Percentiles rank a stretch among this genome's conserved stretches.
Evolutionary conservation across 139 green algal genomes (phyloP).

Genomic region (Micromonas pusilla): DNA sequence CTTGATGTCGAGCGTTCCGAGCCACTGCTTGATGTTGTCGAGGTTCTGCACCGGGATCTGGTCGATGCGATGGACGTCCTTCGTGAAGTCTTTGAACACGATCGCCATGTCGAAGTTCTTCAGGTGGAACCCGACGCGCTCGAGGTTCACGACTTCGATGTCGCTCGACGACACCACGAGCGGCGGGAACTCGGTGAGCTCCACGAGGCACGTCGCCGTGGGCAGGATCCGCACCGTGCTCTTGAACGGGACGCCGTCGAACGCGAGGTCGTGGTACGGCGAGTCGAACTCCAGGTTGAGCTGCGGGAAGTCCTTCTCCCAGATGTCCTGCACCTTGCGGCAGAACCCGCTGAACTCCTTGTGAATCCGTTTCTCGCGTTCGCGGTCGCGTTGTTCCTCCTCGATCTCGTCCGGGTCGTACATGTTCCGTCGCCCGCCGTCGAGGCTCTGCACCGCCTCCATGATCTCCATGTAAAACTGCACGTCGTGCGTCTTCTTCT

Average conservation of each 20-base stretch:
- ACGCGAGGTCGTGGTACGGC: conserved; percentile 91
- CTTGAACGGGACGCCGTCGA: conserved; percentile 82
- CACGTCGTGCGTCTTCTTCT: conserved; percentile 97
- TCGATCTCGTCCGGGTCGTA: conserved; percentile 99
- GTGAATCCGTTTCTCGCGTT: conserved; percentile 90
- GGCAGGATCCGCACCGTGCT: conserved; percentile 79
- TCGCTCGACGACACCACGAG: conserved; percentile 66
- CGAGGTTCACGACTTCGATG: conserved; percentile 94
- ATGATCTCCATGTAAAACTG: conserved; percentile 96
- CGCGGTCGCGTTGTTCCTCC: conserved; percentile 94
- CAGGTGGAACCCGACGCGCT: conserved; percentile 95
- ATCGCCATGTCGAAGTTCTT: conserved; percentile 99
- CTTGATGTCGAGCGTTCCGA: conserved; percentile 85
- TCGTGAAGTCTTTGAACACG: conserved; percentile 86
- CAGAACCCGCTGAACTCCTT: conserved; percentile 67
- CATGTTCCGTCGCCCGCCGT: conserved; percentile 60
- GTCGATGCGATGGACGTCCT: conserved; percentile 74
- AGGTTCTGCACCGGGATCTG: conserved; percentile 78
- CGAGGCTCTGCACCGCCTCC: conserved; percentile 87
- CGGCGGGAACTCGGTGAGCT: conserved; percentile 94
- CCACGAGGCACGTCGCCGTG: conserved; percentile 90
- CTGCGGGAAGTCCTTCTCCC: conserved; percentile 62
- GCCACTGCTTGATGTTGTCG: conserved; percentile 92
- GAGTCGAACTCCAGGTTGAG: conserved; percentile 95
- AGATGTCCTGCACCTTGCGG: conserved; percentile 68